Conservation (phyloP, 176 grass and related monocot genomes). For the Oryza meyeriana region DNA sequence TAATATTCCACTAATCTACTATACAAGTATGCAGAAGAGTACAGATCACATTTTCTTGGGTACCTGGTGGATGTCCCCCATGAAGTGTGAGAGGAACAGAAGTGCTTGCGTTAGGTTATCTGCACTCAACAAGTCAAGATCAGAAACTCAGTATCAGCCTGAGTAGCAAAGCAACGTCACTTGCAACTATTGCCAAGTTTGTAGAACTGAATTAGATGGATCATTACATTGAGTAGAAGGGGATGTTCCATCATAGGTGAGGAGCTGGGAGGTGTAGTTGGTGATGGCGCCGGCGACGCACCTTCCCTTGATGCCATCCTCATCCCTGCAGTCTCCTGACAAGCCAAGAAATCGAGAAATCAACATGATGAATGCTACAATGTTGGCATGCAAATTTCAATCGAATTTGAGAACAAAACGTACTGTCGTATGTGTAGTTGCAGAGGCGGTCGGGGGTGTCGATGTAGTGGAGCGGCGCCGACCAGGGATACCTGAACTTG, state of each 20-base stretch:
- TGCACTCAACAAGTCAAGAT: not conserved
- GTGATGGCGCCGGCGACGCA: conserved; percentile 74
- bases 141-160: not conserved
- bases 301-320: conserved; percentile 39
- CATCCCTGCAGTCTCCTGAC: conserved; percentile 68
- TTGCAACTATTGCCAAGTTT: not conserved
- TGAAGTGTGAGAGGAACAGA: conserved; percentile 66
- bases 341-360: not conserved
- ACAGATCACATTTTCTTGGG: not conserved
- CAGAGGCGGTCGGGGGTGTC: conserved; percentile 56
- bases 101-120: conserved; percentile 74
- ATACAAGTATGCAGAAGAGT: not conserved
- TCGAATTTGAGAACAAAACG: not conserved
- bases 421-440: conserved; percentile 57
- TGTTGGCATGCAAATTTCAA: not conserved
- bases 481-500: conserved; percentile 49
- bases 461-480: conserved; percentile 57
- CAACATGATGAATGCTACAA: not conserved
- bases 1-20: no score
- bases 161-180: not conserved
- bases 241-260: conserved; percentile 33
- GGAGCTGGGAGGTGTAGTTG: conserved; percentile 72
- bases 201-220: not conserved
- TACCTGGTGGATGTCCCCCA: conserved; percentile 74
- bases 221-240: conserved; percentile 27